Evolutionary conservation across 129 eudicot genomes (phyloP), one percentile per base, ranked within the genome.

Genomic region (Kitagawia praeruptora): DNA sequence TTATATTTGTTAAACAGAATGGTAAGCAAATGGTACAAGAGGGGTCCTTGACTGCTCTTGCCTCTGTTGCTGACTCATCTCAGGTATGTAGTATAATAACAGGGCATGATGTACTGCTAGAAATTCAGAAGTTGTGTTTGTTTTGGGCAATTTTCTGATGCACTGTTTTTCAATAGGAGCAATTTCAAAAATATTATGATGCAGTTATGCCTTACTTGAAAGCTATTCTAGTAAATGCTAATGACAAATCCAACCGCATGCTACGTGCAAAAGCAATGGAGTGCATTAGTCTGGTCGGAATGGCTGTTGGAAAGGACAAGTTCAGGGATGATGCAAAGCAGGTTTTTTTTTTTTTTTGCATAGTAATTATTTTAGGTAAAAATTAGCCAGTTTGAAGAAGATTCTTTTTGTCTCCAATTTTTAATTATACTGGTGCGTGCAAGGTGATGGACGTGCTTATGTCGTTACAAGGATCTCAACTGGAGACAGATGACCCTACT

Each of bases 261-360:
- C 97, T 95, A 81, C 93, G 99, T 80, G 99, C 99, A 38, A 95
- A 95, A 88, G 99, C 99, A 54, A 95, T 95, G 99, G 99, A 95
- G 77, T 95, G 99, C 85, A 92, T 95, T 80, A 95, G 99, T 82
- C 89, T 95, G 86, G 99, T 95, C 69, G 99, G 99, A 77, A 95
- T 95, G 99, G 99, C 99, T 63, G 99, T 95, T 85, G 99, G 99
- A 79, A 95, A 95, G 86, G 99, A 95, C 58, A 95, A 89, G 80
- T 95, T 95, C 81, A 89, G 97, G 86, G 97, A 95, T 41, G 99
- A 95, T 34, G 99, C 99, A 12, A 95, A 92, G 86, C 97, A 95
- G 96, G 99, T 90, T 21, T 81, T 81, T 53, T 76, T 14, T 64
- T 27, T 66, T 23, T n/a, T 79, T 42, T 56, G 25, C 16, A 39